Evolutionary conservation across 2,329 filamentous ascomycete genomes (phyloP), one percentile per base, ranked within the genome.

Genomic region (Fusarium equiseti): DNA sequence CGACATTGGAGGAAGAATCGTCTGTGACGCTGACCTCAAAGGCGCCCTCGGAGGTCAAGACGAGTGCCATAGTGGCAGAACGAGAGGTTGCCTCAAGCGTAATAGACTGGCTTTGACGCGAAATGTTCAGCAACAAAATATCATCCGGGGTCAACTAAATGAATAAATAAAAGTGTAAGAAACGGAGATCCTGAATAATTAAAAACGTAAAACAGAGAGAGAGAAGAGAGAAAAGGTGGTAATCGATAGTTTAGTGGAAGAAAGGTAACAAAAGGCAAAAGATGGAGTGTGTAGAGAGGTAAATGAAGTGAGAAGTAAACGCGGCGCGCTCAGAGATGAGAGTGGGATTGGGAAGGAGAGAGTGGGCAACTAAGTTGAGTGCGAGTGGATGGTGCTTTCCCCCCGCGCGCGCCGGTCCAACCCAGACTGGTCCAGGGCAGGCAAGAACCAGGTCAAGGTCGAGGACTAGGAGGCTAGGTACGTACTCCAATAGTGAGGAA

Each of bases 1-100:
- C 86, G 83, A 86, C 81, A 73, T 87, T 80, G 75, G 82, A 85
- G 53, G 83, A 84, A 46, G 79, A 79, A 63, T 85, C 83, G 57
- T 76, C 75, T 29, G 63, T 67, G 55, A 49, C 65, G 61, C 61
- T 66, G 42, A 60, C 63, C 60, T 74, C 72, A 64, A 79, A 76
- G 75, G 75, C 77, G 74, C 73, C 76, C 58, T 82, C 80, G 44
- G 73, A 70, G 55, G 80, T 77, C 59, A 75, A 62, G 12, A 68
- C 60, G 70, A 80, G 69, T 60, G 78, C 75, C 78, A 80, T 80
- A 68, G 66, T 59, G 68, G 63, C 64, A 61, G 51, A 59, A 46
- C 31, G 56, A 61, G 45, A 44, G 46, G 48, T 65, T 56, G 59
- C 42, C 57, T 56, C 49, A 46, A 42, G 44, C 51, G 31, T 58